Base-by-base conservation (phyloP, 176 grass and related monocot genomes). In the Carex kokanica region DNA sequence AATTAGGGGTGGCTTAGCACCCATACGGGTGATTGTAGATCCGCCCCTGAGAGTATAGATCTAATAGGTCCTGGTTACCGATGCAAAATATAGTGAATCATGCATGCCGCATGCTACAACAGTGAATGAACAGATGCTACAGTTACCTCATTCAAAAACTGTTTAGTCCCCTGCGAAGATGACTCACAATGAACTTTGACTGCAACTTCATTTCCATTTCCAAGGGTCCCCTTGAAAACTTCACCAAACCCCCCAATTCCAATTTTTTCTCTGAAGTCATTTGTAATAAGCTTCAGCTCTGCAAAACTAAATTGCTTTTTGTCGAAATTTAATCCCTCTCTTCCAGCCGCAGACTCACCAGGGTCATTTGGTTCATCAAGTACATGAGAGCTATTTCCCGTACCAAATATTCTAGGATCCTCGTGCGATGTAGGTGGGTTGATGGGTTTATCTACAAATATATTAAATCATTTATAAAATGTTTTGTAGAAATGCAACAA, bases 141-240 rank as follows among this genome's bases (percentile, higher is more conserved):
- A 17, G 13, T 59, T 82, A 88, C 88, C 91, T 93, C 91, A 9
- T 82, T 83, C 31, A 88, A 17, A 82, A 90, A 93, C 78, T 93
- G 83, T 45, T 93, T 70, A 34, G 62, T n/a, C 31, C 86, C 88
- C 85, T 93, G 84, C 2, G 61, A 41, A 6, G 91, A 87, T 15
- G 64, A 85, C 14, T 86, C 41, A 5, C 88, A 86, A 5, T 69
- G 70, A 13, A 84, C 78, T 55, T 93, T 93, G 6, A 90, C 86
- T 2, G 88, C 91, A 34, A 93, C 88, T 6, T 81, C 78, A 56
- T 31, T 90, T 54, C 78, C 84, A 82, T 90, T 54, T 45, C 91
- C 82, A 64, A 91, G 66, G 10, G 53, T 18, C 7, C 89, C 91
- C 74, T 79, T 34, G 15, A 86, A 88, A 32, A 93, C 91, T 57